Evolutionary conservation across 768 basidiomycete species (phyloP), one percentile per base, ranked within the genome.

Genomic region (Galerina sulciceps): DNA sequence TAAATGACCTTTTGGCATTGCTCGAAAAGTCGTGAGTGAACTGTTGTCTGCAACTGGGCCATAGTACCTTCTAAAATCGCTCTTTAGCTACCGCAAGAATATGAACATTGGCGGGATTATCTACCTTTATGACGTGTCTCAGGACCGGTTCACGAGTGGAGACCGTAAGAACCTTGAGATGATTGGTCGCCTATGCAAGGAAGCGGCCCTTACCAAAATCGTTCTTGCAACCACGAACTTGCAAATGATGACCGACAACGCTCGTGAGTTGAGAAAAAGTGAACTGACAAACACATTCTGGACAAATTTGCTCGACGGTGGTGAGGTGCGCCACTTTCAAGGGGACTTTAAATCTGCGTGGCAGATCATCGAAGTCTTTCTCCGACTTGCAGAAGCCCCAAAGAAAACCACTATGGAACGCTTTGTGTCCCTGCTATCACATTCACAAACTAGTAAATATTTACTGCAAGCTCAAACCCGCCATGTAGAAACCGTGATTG

Each of bases 281-380:
- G 36, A 38, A 8, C 14, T 52, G 37, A 38, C 10, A n/a, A 17
- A 23, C 36, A 41, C 36, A 9, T 2, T 22, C 6, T 52, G 50
- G 50, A 52, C 22, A 20, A 36, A 13, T n/a, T 17, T 52, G 13
- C 17, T 52, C 2, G 35, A 20, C 23, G 13, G 50, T 3, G 37
- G 22, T 26, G 20, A 20, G 37, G 37, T 52, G 15, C 50, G 8
- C 15, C 18, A 41, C 10, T 52, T 52, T 26, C 50, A 52, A 9
- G 50, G 50, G 11, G n/a, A 38, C 22, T 18, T 36, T 18, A 58
- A 37, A 38, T 65, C 15, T 48, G 60, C 55, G 54, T 61, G 14
- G 53, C 58, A 36, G 13, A 56, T 53, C 9, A 22, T 52, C 14
- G 50, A 52, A 10, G 36, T 41, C 50, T 41, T 52, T 20, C 50